A percentile compares a stretch with the other conserved stretches of the same genome.
These are phyloP conservation scores for Lachnellula cervina DNA, from an alignment of 2,329 filamentous ascomycete genomes.

Conservation along the genomic window DNA sequence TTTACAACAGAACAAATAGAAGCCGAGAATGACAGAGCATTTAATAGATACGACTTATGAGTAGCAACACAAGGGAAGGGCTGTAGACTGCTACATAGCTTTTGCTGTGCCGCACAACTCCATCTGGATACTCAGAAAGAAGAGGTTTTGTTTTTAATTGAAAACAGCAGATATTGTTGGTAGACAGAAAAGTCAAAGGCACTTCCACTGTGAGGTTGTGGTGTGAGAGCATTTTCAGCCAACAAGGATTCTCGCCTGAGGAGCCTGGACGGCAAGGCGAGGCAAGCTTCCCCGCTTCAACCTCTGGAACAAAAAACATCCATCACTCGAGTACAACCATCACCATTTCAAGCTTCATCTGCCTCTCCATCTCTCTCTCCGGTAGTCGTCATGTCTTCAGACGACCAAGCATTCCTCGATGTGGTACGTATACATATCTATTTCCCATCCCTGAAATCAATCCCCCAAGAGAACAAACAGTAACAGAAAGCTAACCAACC, in stretches of 20 bases:
- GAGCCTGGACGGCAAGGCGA: no score
- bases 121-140: no score
- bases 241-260: not conserved
- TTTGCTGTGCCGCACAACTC: not conserved
- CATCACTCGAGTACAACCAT: not conserved
- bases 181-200: no score
- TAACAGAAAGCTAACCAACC: not conserved
- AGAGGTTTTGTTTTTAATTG: no score
- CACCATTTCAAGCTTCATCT: not conserved
- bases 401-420: constrained; percentile 75
- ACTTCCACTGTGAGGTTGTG: not conserved
- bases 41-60: not conserved
- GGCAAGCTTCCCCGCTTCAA: constrained; percentile 4
- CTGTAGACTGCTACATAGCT: not conserved
- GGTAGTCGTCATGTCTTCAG: constrained; percentile 71
- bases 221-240: not conserved
- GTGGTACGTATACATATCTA: constrained; percentile 52
- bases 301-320: not conserved
- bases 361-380: constrained; percentile 1
- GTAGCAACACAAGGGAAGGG: not conserved
- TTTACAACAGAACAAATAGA: not conserved
- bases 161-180: no score
- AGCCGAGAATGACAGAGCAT: not conserved
- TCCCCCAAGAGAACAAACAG: not conserved
- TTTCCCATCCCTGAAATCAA: not conserved